Evolutionary conservation across 306 rosid genomes (phyloP).

Genomic region (Trichosanthes cucumerina): DNA sequence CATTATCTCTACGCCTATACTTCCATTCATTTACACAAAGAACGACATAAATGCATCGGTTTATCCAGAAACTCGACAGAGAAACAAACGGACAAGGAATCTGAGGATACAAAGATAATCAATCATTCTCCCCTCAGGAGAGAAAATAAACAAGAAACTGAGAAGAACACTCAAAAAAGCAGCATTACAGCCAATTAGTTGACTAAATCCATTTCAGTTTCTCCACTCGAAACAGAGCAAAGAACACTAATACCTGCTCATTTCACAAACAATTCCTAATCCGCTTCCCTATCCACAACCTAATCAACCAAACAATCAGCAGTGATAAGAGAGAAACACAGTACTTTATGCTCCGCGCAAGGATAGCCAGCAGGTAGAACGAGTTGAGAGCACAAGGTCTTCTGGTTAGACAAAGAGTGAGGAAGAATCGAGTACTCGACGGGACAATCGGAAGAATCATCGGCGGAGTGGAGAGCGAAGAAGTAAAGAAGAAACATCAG

Average conservation of each 20-base stretch:
- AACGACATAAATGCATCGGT: not conserved
- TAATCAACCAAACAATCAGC: not conserved
- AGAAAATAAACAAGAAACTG: not conserved
- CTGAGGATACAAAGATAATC: not conserved
- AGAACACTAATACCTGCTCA: not conserved
- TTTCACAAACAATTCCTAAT: not conserved
- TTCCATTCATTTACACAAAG: not conserved
- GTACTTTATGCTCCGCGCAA: constrained; percentile 62
- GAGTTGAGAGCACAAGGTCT: constrained; percentile 44
- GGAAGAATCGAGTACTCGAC: constrained; percentile 14
- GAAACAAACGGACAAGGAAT: not conserved
- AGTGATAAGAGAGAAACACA: not conserved
- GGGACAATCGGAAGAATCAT: constrained; percentile 11
- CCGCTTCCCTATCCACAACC: not conserved
- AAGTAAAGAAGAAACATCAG: constrained; percentile 13
- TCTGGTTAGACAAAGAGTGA: constrained; percentile 9
- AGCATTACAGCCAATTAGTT: not conserved
- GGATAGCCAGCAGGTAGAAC: constrained; percentile 63
- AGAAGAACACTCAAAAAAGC: not conserved
- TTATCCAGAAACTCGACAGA: not conserved
- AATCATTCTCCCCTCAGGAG: not conserved
- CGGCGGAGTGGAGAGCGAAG: constrained; percentile 15
- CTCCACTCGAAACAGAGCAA: not conserved
- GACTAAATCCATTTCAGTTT: not conserved
- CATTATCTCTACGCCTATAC: not conserved